These are phyloP conservation scores for Cordyceps militaris DNA, from an alignment of 2,329 filamentous ascomycete genomes.

Conservation along the genomic window DNA sequence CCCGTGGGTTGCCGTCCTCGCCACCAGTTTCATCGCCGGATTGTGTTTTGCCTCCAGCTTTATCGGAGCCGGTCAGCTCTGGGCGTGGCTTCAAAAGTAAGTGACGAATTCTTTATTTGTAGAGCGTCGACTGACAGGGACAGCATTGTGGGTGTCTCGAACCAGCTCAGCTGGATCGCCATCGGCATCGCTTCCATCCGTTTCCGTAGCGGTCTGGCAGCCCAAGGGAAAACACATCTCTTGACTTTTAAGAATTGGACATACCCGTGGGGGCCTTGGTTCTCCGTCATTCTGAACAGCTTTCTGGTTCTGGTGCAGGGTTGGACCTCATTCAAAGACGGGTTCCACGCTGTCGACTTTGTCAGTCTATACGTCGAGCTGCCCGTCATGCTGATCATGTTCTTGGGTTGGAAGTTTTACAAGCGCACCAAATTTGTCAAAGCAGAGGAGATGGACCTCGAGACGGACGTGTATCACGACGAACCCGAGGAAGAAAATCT, in stretches of 20 bases:
- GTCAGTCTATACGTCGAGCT: conserved; percentile 59
- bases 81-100: conserved; percentile 60
- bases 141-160: conserved; percentile 58
- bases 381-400: conserved; percentile 56
- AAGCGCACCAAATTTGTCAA: conserved; percentile 54
- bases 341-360: conserved; percentile 51
- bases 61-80: conserved; percentile 57
- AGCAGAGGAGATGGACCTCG: conserved; percentile 55
- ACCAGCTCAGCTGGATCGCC: conserved; percentile 59
- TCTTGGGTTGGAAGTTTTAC: conserved; percentile 62
- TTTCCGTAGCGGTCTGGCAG: conserved; percentile 50
- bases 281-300: conserved; percentile 49
- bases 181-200: conserved; percentile 60
- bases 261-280: conserved; percentile 54
- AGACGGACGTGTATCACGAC: conserved; percentile 52
- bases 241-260: conserved; percentile 62
- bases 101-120: conserved; percentile 10
- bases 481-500: conserved; percentile 19
- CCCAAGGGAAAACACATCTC: conserved; percentile 52
- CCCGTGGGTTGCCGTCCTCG: conserved; percentile 36
- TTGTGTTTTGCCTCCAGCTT: conserved; percentile 60
- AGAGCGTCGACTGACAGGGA: conserved; percentile 6
- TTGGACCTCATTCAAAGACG: conserved; percentile 54
- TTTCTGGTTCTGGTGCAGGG: conserved; percentile 58
- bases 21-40: conserved; percentile 48